These are phyloP conservation scores for Prunus yedoensis DNA, from an alignment of 331 rosid species.

Conservation along the genomic window DNA sequence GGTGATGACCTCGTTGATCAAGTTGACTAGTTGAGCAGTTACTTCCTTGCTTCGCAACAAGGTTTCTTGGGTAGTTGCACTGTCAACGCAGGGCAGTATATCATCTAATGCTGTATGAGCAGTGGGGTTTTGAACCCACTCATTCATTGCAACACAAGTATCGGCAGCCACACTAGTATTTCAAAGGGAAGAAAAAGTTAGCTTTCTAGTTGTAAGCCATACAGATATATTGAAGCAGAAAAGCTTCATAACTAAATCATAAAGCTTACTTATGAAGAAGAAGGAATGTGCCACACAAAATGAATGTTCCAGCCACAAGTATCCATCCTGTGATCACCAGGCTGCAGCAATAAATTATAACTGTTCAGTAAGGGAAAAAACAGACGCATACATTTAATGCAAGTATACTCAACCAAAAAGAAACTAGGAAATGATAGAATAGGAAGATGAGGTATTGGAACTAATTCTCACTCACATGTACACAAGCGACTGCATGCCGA, in stretches of 20 bases:
- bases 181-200: background rate
- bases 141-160: slow-evolving; percentile 56
- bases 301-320: slow-evolving; percentile 47
- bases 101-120: slow-evolving; percentile 51
- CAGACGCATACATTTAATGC: background rate
- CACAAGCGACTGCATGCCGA: slow-evolving; percentile 84
- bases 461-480: slow-evolving; percentile 62
- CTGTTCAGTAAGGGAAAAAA: slow-evolving; percentile 26
- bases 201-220: background rate
- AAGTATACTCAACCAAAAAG: background rate
- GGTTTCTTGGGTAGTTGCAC: slow-evolving; percentile 49
- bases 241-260: background rate
- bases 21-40: slow-evolving; percentile 44
- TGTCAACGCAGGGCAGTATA: slow-evolving; percentile 51
- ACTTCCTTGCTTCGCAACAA: slow-evolving; percentile 48
- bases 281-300: slow-evolving; percentile 45
- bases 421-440: slow-evolving; percentile 8
- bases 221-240: no score
- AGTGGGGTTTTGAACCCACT: slow-evolving; percentile 49
- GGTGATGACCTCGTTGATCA: slow-evolving; percentile 50
- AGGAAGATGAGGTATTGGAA: background rate
- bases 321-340: slow-evolving; percentile 73
- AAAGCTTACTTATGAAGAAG: slow-evolving; percentile 60
- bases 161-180: slow-evolving; percentile 47
- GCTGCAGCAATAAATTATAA: slow-evolving; percentile 52